Conservation (phyloP, 257 asterid genomes). For the Gardenia jasminoides region DNA sequence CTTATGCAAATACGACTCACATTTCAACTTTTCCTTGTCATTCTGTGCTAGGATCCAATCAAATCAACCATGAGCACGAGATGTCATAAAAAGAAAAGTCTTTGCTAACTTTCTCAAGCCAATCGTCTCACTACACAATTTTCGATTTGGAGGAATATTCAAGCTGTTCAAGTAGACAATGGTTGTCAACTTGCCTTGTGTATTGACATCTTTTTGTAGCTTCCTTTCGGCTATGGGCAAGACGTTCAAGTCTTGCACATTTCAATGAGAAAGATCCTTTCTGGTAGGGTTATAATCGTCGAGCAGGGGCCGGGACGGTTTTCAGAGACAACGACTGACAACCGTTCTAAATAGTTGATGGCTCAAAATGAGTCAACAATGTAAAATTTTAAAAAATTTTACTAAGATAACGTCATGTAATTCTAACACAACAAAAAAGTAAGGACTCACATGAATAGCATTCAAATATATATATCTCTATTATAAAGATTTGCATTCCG, state of each 20-base stretch:
- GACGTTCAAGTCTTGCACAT: not conserved
- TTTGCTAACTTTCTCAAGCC: not conserved
- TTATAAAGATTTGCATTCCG: no score
- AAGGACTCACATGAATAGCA: no score
- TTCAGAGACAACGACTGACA: no score
- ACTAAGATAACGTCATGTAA: no score
- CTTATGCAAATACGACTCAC: conserved; percentile 22
- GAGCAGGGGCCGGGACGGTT: no score
- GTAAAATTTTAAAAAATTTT: no score
- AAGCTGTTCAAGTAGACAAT: conserved; percentile 9
- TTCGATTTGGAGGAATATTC: conserved; percentile 20
- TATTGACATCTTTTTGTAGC: not conserved
- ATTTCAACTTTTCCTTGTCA: conserved; percentile 6
- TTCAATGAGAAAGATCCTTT: not conserved
- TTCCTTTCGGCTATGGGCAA: not conserved
- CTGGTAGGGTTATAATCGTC: no score
- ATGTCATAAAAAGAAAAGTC: conserved; percentile 10
- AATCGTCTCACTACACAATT: not conserved
- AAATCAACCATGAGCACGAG: conserved; percentile 1
- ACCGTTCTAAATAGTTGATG: no score
- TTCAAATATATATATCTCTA: no score
- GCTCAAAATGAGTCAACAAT: no score
- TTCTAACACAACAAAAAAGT: no score
- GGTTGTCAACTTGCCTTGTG: conserved; percentile 18
- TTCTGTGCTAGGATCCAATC: conserved; percentile 12